Evolutionary conservation across 805 yeast genomes (phyloP), one percentile per base, ranked within the genome.

Genomic region (Kodamaea kaohsiungensis): DNA sequence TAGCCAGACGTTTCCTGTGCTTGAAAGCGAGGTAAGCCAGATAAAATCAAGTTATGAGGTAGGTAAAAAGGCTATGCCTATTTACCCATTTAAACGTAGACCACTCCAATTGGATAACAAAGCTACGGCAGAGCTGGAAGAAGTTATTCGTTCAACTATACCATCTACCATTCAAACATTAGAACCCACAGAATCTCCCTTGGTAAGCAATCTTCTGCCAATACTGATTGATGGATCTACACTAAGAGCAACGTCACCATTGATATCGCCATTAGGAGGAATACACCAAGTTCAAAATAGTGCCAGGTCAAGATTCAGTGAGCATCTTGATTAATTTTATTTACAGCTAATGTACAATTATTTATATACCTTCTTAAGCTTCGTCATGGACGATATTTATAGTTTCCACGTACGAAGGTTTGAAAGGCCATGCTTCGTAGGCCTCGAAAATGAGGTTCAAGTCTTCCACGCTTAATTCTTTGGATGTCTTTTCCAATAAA

Each of bases 361-460:
- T 30, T 9, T 22, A 19, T n/a, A 15, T 35, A 43, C 7, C 19
- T 30, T 27, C 27, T 40, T 40, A 30, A 8, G 10, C 35, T 17
- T 59, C 62, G 8, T 57, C 62, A 17, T 46, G 48, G 8, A 58
- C 53, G 8, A 59, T 38, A 35, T 56, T 59, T 53, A 59, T 48
- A 15, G 49, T 53, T 19, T 60, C 63, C 5, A 51, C 43, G 4
- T 65, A 53, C 71, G 66, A 53, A 72, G 96, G 98, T 67, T 86
- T 91, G 75, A 91, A 93, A 0, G 98, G 95, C 98, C 98, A 93
- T 12, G 70, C 63, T 43, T 75, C 77, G 64, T 87, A 90, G 2
- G 71, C 75, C 2, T 79, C 68, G 8, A 84, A 75, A 5, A 92
- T 64, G 5, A 66, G 59, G 5, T 74, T 54, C 56, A 87, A 73